These are phyloP conservation scores for Nakazawaea pomicola DNA, from an alignment of 805 yeast species.

Conservation along the genomic window DNA sequence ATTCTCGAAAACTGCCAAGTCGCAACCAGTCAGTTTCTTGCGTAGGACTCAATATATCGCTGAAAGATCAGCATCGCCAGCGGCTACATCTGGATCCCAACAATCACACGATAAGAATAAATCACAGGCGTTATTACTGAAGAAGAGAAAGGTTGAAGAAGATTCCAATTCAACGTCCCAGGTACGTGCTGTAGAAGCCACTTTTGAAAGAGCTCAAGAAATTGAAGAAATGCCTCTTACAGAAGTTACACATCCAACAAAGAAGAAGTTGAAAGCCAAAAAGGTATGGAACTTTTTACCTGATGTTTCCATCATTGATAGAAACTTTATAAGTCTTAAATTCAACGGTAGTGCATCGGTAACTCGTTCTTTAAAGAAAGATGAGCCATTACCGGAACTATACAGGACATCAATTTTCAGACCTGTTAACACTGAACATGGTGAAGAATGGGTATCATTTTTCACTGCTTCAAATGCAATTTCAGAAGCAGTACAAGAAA, in stretches of 20 bases:
- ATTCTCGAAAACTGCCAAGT: constrained; percentile 36
- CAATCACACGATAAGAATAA: constrained; percentile 1
- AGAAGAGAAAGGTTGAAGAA: constrained; percentile 20
- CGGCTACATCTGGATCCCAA: constrained; percentile 14
- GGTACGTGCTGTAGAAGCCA: constrained; percentile 65
- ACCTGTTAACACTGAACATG: constrained; percentile 63
- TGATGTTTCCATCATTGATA: constrained; percentile 87
- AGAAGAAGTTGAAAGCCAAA: constrained; percentile 67
- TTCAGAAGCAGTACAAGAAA: constrained; percentile 26
- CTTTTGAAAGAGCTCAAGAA: constrained; percentile 61
- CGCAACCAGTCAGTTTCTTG: constrained; percentile 53
- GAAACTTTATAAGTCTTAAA: constrained; percentile 60
- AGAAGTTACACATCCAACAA: constrained; percentile 70
- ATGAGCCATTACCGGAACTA: constrained; percentile 27
- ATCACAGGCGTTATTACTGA: not conserved
- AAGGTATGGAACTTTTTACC: constrained; percentile 80
- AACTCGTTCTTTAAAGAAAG: constrained; percentile 29
- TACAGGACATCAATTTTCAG: constrained; percentile 59
- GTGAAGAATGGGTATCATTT: constrained; percentile 74
- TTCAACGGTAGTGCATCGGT: constrained; percentile 54
- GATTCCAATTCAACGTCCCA: constrained; percentile 56
- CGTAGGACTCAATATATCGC: constrained; percentile 94
- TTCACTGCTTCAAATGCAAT: constrained; percentile 44
- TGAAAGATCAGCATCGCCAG: constrained; percentile 19
- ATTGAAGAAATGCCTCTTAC: constrained; percentile 33